Conservation (phyloP, 2,329 filamentous ascomycete species). For the Leptographium flavum region DNA sequence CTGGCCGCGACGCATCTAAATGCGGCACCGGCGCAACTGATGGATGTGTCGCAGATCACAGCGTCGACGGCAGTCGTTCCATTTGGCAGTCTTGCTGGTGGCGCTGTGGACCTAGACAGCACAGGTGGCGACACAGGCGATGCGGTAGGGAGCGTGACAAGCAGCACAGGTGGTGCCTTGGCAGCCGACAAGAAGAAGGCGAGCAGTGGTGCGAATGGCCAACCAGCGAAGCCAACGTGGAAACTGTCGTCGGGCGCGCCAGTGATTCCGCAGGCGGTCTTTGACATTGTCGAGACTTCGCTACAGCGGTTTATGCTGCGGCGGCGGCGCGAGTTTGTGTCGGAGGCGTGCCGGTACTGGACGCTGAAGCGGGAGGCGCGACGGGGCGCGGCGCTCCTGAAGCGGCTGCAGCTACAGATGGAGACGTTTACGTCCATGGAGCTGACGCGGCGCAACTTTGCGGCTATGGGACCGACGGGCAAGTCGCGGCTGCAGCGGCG, state of each 20-base stretch:
- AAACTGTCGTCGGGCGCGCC: constrained; percentile 88
- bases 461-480: constrained; percentile 81
- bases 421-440: constrained; percentile 97
- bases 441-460: constrained; percentile 86
- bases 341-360: constrained; percentile 94
- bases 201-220: not conserved
- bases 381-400: constrained; percentile 78
- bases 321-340: constrained; percentile 82
- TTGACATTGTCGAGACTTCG: constrained; percentile 71
- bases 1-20: constrained; percentile 59
- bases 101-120: not conserved
- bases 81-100: not conserved
- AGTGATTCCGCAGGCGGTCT: constrained; percentile 79
- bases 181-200: not conserved
- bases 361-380: constrained; percentile 89
- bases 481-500: constrained; percentile 63
- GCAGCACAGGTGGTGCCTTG: no score
- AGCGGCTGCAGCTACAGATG: constrained; percentile 85
- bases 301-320: constrained; percentile 66
- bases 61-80: not conserved
- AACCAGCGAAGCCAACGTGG: constrained; percentile 58
- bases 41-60: constrained; percentile 63
- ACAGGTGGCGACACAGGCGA: not conserved
- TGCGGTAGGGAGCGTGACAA: no score
- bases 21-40: constrained; percentile 50